Evolutionary conservation across 169 alveolate species (phyloP).

Genomic region (Perkinsus marinus): DNA sequence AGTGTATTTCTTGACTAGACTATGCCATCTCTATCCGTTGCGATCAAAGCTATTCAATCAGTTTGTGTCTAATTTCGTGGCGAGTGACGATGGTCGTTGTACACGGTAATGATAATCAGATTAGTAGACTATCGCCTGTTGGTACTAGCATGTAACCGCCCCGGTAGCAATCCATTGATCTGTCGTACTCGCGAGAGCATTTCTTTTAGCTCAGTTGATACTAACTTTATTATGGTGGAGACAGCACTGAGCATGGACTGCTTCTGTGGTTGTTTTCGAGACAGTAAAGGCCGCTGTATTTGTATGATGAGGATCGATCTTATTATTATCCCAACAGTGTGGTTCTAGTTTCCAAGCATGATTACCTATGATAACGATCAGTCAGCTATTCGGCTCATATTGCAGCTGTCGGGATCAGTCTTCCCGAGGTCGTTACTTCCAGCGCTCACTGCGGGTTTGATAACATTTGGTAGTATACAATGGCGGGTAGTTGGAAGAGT

Average conservation of each 20-base stretch:
- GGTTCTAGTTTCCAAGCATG: not conserved
- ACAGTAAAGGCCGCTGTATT: too few relatives aligned
- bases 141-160: not conserved
- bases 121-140: not conserved
- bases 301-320: too few relatives aligned
- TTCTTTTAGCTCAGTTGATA: not conserved
- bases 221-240: too few relatives aligned
- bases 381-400: not conserved
- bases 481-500: not conserved
- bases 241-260: too few relatives aligned
- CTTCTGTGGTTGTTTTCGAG: too few relatives aligned
- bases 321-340: too few relatives aligned
- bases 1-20: not conserved
- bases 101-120: not conserved
- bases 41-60: not conserved
- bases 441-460: not conserved
- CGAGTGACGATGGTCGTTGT: not conserved
- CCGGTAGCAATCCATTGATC: not conserved
- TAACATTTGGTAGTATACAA: not conserved
- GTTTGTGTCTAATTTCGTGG: not conserved
- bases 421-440: not conserved
- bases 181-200: not conserved
- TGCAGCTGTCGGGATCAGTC: not conserved
- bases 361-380: not conserved
- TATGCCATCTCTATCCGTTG: not conserved